Evolutionary conservation across 306 rosid species (phyloP).

Genomic region (Cyamopsis tetragonoloba): DNA sequence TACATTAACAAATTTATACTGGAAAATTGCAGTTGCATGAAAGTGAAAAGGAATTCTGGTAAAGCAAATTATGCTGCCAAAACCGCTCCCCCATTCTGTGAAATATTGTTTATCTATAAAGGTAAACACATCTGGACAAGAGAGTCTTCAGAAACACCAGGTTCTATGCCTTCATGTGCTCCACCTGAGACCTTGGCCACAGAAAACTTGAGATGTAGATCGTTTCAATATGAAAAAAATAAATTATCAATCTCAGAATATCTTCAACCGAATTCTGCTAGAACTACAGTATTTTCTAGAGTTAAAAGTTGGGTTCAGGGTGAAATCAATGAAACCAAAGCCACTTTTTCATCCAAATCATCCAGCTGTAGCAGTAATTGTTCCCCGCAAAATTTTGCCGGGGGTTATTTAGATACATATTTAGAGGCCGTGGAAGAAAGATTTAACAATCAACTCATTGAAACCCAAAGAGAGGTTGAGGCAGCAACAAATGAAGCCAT

Average conservation of each 20-base stretch:
- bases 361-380: slow-evolving; percentile 33
- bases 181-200: slow-evolving; percentile 37
- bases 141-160: slow-evolving; percentile 59
- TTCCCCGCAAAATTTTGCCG: slow-evolving; percentile 46
- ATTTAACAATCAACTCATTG: slow-evolving; percentile 38
- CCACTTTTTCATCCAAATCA: slow-evolving; percentile 35
- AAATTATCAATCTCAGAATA: slow-evolving; percentile 26
- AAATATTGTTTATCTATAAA: slow-evolving; percentile 78
- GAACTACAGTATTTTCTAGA: slow-evolving; percentile 25
- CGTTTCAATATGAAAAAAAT: slow-evolving; percentile 38
- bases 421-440: slow-evolving; percentile 44
- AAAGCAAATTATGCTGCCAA: slow-evolving; percentile 75
- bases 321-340: slow-evolving; percentile 31
- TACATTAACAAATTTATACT: slow-evolving; percentile 25
- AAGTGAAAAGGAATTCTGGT: slow-evolving; percentile 63
- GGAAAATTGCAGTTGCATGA: slow-evolving; percentile 56
- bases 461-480: slow-evolving; percentile 50
- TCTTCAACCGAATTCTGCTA: slow-evolving; percentile 38
- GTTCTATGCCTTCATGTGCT: slow-evolving; percentile 36
- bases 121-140: slow-evolving; percentile 80
- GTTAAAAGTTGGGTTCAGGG: slow-evolving; percentile 31
- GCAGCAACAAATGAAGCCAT: slow-evolving; percentile 37
- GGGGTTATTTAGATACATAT: slow-evolving; percentile 32
- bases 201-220: slow-evolving; percentile 33
- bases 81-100: slow-evolving; percentile 68